A percentile compares a stretch with the other conserved stretches of the same genome.
Conservation (phyloP, 1,139 yeast genomes). For the Sugiyamaella pinicola region DNA sequence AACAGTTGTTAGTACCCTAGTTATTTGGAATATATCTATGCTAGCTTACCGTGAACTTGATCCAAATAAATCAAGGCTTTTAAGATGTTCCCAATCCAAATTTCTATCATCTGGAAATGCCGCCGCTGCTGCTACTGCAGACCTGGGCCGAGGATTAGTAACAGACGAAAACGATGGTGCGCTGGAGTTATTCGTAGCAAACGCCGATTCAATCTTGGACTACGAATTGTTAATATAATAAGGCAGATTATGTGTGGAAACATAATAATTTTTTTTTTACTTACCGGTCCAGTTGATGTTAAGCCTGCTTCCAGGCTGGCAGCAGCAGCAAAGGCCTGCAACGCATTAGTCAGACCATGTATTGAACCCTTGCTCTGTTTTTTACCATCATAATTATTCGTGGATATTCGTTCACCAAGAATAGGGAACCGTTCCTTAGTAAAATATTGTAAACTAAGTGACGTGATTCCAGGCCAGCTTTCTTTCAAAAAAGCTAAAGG, state of each 20-base stretch:
- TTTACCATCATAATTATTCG: constrained; percentile 7
- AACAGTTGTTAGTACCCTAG: constrained; percentile 5
- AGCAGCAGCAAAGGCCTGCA: constrained; percentile 19
- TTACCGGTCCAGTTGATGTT: constrained; percentile 3
- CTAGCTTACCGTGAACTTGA: constrained; percentile 12
- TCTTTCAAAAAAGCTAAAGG: constrained; percentile 17
- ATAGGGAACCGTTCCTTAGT: constrained; percentile 16
- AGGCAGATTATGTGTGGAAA: background rate
- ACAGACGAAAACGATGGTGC: constrained; percentile 2
- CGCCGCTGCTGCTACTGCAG: constrained; percentile 18
- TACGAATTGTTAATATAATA: constrained; percentile 1
- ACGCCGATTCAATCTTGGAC: constrained; percentile 15
- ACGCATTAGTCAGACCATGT: constrained; percentile 17
- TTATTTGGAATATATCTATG: background rate
- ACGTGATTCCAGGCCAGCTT: constrained; percentile 18
- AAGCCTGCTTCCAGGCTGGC: constrained; percentile 16
- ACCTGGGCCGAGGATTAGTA: constrained; percentile 1
- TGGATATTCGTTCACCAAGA: background rate
- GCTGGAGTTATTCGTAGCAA: background rate
- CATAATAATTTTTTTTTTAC: background rate
- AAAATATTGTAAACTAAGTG: constrained; percentile 17
- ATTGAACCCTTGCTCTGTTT: background rate
- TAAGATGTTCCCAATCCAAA: constrained; percentile 22
- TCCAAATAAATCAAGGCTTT: constrained; percentile 19
- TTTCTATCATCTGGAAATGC: constrained; percentile 15